Evolutionary conservation across 768 basidiomycete species (phyloP), one percentile per base, ranked within the genome.

Genomic region (Lentinula detonsa): DNA sequence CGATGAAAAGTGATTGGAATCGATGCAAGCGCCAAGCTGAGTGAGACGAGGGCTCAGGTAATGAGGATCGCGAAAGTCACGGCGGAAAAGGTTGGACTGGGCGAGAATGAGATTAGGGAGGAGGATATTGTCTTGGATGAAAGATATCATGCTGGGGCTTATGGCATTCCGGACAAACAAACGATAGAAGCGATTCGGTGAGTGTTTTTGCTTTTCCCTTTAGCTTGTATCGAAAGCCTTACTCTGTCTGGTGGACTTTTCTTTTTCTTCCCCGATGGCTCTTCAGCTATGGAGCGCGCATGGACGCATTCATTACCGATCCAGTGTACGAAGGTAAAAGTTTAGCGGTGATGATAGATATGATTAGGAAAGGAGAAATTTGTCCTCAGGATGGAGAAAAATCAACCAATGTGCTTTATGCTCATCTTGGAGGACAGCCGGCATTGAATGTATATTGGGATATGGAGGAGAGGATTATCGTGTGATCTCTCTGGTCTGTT

Each of bases 241-340:
- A 23, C 23, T 23, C 23, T 23, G 23, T 23, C 23, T 3, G 23
- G 23, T 23, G 23, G 23, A 23, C 23, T 23, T 23, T 23, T 23
- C 23, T 21, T 23, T 23, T 23, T 3, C 23, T 23, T 23, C 3
- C 23, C 23, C 23, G 23, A 23, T 23, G 23, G 23, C 23, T 6
- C n/a, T 67, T 68, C 53, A 65, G 64, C 52, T 68, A 67, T 21
- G 67, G 66, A 6, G 67, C 67, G 11, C 31, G 60, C 31, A 67
- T 67, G 66, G 69, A 69, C 11, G 69, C 67, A 34, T 68, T 69
- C 50, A 67, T 69, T 28, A 69, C 69, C 13, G 69, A 69, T 35
- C 69, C 67, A 18, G 67, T 69, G 4, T 69, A 69, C 34, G 67
- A 69, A 55, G 69, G 69, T 16, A 69, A 69, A 64, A 67, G 66